Evolutionary conservation across 2,329 filamentous ascomycete species (phyloP).

Genomic region (Coccinonectria pachysandricola): DNA sequence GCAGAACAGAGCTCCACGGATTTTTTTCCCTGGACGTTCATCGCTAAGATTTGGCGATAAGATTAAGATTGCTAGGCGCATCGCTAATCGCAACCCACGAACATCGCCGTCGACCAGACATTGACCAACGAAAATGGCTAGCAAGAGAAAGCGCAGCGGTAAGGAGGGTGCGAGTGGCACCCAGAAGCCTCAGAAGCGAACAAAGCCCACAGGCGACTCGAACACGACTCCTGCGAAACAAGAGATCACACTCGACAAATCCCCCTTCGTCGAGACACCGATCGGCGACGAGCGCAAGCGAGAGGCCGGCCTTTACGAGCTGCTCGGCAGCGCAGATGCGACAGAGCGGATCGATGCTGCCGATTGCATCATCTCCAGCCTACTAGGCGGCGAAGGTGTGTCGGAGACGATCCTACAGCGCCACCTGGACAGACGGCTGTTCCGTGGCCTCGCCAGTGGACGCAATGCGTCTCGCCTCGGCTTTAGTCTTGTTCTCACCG

Average conservation of each 20-base stretch:
- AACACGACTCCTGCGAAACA: conserved; percentile 9
- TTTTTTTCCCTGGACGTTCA: conserved; percentile 9
- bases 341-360: conserved; percentile 48
- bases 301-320: conserved; percentile 50
- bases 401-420: conserved; percentile 43
- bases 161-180: conserved; percentile 21
- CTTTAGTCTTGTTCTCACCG: conserved; percentile 80
- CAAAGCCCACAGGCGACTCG: conserved; percentile 19
- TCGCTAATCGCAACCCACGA: too few species aligned
- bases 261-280: conserved; percentile 41
- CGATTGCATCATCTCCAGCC: conserved; percentile 45
- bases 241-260: conserved; percentile 20
- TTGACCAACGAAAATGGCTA: conserved; percentile 18
- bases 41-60: conserved; percentile 5
- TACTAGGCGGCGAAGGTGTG: conserved; percentile 40
- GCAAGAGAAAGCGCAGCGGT: conserved; percentile 25
- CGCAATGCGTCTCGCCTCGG: conserved; percentile 81
- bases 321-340: conserved; percentile 49
- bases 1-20: conserved; percentile 10
- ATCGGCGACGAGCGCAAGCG: conserved; percentile 44
- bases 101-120: conserved; percentile 1
- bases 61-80: too few species aligned
- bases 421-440: conserved; percentile 58
- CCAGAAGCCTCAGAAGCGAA: conserved; percentile 21
- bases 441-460: conserved; percentile 81